A percentile compares a stretch with the other conserved stretches of the same genome.
Conservation (phyloP, 1,139 yeast genomes). For the Suhomyces bokatorum region DNA sequence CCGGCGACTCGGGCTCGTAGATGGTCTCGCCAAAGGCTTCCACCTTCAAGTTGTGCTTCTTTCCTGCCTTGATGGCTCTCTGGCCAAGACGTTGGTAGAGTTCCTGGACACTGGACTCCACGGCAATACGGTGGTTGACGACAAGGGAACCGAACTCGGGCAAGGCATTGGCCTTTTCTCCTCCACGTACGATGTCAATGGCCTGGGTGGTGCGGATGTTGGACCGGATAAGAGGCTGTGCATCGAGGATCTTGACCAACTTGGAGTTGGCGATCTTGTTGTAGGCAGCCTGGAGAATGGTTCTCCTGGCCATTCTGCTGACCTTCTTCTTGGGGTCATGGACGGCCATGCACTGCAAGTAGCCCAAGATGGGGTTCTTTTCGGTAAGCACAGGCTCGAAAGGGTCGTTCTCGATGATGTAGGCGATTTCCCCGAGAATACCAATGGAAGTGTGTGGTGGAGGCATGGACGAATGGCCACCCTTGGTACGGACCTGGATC, state of each 20-base stretch:
- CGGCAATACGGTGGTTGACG: slow-evolving; percentile 36
- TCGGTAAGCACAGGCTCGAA: slow-evolving; percentile 44
- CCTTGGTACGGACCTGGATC: slow-evolving; percentile 54
- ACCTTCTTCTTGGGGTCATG: slow-evolving; percentile 23
- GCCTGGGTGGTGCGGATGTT: slow-evolving; percentile 38
- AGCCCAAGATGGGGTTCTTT: slow-evolving; percentile 50
- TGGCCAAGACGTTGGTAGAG: slow-evolving; percentile 23
- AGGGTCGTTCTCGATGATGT: slow-evolving; percentile 50
- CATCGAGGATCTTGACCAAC: slow-evolving; percentile 20
- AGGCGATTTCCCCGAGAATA: slow-evolving; percentile 55
- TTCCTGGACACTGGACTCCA: slow-evolving; percentile 28
- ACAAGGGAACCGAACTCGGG: slow-evolving; percentile 38
- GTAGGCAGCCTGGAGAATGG: slow-evolving; percentile 29
- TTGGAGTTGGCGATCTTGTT: slow-evolving; percentile 28
- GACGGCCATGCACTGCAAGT: slow-evolving; percentile 50
- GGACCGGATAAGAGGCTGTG: slow-evolving; percentile 20
- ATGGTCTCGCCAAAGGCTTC: slow-evolving; percentile 22
- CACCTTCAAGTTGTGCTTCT: slow-evolving; percentile 21
- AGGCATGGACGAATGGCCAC: slow-evolving; percentile 77
- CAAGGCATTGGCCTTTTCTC: slow-evolving; percentile 38
- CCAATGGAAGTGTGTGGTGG: slow-evolving; percentile 76
- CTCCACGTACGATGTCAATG: slow-evolving; percentile 34
- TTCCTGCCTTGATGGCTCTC: slow-evolving; percentile 30
- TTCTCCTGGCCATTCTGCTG: slow-evolving; percentile 18
- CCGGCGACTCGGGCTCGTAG: slow-evolving; percentile 16